Evolutionary conservation across 2,329 filamentous ascomycete genomes (phyloP).

Genomic region (Botrytis cinerea): DNA sequence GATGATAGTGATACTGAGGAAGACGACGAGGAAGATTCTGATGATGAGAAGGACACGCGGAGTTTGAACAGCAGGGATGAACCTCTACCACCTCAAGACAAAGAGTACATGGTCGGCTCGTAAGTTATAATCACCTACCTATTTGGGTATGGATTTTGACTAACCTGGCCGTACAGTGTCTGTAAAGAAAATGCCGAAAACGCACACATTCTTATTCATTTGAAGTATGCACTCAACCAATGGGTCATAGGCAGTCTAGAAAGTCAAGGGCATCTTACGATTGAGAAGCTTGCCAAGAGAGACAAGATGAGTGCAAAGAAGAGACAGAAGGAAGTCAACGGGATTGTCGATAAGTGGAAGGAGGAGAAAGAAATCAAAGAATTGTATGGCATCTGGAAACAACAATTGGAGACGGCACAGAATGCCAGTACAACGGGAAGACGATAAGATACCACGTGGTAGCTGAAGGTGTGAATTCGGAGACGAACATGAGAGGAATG

Average conservation of each 20-base stretch:
- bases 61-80: constrained; percentile 51
- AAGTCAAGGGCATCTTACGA: constrained; percentile 56
- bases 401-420: constrained; percentile 53
- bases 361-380: constrained; percentile 57
- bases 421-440: constrained; percentile 24
- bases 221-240: constrained; percentile 73
- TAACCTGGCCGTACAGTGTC: constrained; percentile 39
- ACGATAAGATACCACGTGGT: background rate
- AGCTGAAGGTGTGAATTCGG: background rate
- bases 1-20: constrained; percentile 38
- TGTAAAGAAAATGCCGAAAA: constrained; percentile 67
- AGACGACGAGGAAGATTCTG: constrained; percentile 44
- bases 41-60: constrained; percentile 44
- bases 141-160: constrained; percentile 33
- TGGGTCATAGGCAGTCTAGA: constrained; percentile 67
- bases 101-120: constrained; percentile 55
- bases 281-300: constrained; percentile 60
- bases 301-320: constrained; percentile 62
- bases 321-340: constrained; percentile 60
- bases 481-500: background rate
- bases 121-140: constrained; percentile 31
- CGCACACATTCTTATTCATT: constrained; percentile 72
- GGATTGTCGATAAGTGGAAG: constrained; percentile 66
- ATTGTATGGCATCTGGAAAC: constrained; percentile 68
- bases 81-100: constrained; percentile 47